phyloP scores from a whole-genome alignment of 768 basidiomycete species.

The Favolaschia claudopus region DNA sequence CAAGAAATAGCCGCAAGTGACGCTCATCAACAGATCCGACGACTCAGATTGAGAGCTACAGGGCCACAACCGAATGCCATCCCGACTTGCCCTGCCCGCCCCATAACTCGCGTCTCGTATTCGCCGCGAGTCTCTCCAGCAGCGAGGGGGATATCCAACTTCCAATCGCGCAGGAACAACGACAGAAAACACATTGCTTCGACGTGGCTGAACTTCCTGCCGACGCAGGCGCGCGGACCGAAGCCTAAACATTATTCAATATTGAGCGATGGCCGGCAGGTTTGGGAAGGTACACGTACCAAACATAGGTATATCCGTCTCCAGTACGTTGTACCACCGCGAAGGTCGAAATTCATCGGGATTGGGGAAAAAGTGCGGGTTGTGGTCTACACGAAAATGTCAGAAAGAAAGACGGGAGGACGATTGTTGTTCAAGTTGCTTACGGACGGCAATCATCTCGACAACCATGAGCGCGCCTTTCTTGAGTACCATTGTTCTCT shows the following conservation, averaged over 20 bases:
- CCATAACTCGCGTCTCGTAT: constrained; percentile 11
- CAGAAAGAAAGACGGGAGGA: background rate
- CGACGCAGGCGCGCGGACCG: constrained; percentile 11
- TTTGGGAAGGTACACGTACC: background rate
- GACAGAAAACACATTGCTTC: constrained; percentile 8
- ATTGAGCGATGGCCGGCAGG: background rate
- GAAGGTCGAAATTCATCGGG: background rate
- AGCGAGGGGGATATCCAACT: background rate
- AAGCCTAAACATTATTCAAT: background rate
- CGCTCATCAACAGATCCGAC: too few species aligned
- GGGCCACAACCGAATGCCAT: background rate
- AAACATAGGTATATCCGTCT: constrained; percentile 8
- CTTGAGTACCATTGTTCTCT: background rate
- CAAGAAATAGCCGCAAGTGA: too few species aligned
- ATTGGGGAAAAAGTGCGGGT: background rate
- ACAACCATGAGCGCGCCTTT: background rate
- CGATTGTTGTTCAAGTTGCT: background rate
- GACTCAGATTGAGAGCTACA: background rate
- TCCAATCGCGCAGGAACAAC: constrained; percentile 10
- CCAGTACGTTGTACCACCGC: background rate
- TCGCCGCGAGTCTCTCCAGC: background rate
- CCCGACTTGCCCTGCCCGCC: background rate
- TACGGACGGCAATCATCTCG: constrained; percentile 11
- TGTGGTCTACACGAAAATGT: background rate
- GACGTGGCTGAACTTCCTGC: constrained; percentile 2